Percentiles rank a stretch among this genome's conserved stretches.
phyloP scores from a whole-genome alignment of 2,329 filamentous ascomycete species.

The Arthrinium phaeospermum region DNA sequence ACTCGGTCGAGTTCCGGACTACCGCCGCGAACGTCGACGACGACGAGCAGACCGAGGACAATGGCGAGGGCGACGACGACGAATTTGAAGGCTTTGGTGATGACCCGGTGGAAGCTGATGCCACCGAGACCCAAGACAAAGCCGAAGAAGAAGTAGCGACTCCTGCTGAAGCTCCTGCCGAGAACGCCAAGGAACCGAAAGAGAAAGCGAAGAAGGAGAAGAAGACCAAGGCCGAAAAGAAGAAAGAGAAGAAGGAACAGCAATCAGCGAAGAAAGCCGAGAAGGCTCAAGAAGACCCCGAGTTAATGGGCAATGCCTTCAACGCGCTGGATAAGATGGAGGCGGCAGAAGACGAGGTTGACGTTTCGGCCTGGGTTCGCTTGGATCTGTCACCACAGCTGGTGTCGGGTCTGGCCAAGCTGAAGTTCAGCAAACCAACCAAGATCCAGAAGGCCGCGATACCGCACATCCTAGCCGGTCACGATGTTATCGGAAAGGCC shows the following conservation, averaged over 20 bases:
- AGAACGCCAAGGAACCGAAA: conserved; percentile 35
- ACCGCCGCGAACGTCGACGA: conserved; percentile 24
- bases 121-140: conserved; percentile 20
- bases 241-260: conserved; percentile 36
- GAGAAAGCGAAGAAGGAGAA: conserved; percentile 32
- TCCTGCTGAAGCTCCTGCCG: conserved; percentile 31
- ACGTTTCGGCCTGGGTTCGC: conserved; percentile 79
- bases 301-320: conserved; percentile 58
- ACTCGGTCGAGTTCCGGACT: conserved; percentile 61
- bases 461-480: conserved; percentile 79
- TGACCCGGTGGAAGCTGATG: conserved; percentile 39
- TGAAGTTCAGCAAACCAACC: conserved; percentile 83
- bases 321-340: conserved; percentile 59
- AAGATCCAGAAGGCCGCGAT: conserved; percentile 81
- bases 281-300: conserved; percentile 43
- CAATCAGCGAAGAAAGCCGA: conserved; percentile 38
- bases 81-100: conserved; percentile 73
- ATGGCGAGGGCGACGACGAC: conserved; percentile 49
- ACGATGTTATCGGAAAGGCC: conserved; percentile 94
- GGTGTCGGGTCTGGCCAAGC: conserved; percentile 74
- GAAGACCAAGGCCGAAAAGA: conserved; percentile 32
- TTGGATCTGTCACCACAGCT: conserved; percentile 76
- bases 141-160: not conserved
- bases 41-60: conserved; percentile 28
- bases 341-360: conserved; percentile 63